A percentile compares a stretch with the other conserved stretches of the same genome.
Conservation (phyloP, 371 early-diverging fungal genomes). For the Smittium culicis region DNA sequence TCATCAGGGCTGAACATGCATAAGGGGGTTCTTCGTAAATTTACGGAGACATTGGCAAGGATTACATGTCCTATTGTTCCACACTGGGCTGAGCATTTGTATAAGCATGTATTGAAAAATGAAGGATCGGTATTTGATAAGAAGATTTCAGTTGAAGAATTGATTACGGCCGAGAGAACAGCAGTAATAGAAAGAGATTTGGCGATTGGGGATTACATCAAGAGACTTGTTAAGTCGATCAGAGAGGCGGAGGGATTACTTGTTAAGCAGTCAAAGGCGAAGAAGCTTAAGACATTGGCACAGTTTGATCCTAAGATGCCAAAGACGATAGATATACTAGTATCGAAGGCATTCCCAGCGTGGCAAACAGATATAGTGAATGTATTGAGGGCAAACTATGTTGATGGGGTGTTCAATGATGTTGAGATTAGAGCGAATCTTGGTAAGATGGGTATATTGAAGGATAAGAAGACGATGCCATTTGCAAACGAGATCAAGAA, state of each 20-base stretch:
- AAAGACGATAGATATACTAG: constrained; percentile 58
- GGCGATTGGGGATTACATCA: constrained; percentile 65
- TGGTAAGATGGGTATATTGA: constrained; percentile 55
- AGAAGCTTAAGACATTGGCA: constrained; percentile 50
- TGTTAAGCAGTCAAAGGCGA: constrained; percentile 44
- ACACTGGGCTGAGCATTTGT: constrained; percentile 88
- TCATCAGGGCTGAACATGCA: constrained; percentile 63
- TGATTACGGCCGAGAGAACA: constrained; percentile 27
- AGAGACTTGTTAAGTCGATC: constrained; percentile 53
- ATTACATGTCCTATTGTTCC: constrained; percentile 77
- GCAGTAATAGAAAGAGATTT: constrained; percentile 50
- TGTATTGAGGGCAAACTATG: constrained; percentile 49
- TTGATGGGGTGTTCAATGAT: constrained; percentile 49
- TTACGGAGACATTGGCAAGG: constrained; percentile 69
- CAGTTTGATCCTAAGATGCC: constrained; percentile 45
- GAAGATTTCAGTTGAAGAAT: constrained; percentile 43
- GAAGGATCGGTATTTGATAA: constrained; percentile 49
- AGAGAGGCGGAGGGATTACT: constrained; percentile 66
- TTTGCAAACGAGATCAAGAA: constrained; percentile 75
- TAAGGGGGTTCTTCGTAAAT: constrained; percentile 59
- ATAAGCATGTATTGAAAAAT: constrained; percentile 63
- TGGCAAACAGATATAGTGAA: constrained; percentile 79
- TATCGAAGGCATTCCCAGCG: constrained; percentile 72
- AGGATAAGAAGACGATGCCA: constrained; percentile 89
- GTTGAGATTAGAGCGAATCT: constrained; percentile 54